These are phyloP conservation scores for Cryphonectria japonica DNA, from an alignment of 2,329 filamentous ascomycete genomes.

Conservation along the genomic window DNA sequence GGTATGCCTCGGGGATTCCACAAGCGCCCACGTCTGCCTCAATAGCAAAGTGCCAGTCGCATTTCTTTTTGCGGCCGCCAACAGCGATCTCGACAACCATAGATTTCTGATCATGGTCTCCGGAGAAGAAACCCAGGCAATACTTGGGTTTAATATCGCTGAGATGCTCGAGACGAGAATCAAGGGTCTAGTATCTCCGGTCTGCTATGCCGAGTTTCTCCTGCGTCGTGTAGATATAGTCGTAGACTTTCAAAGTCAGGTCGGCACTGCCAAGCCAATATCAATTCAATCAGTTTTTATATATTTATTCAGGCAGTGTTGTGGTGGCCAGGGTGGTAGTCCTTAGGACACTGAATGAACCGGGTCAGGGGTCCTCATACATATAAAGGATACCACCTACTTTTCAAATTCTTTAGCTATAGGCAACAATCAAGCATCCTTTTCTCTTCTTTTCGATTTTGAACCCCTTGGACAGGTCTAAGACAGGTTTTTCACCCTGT, in stretches of 20 bases:
- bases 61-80: constrained; percentile 38
- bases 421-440: too few relatives aligned
- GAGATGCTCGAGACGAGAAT: constrained; percentile 9
- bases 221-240: constrained; percentile 23
- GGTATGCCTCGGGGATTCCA: constrained; percentile 33
- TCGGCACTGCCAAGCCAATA: constrained; percentile 16
- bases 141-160: constrained; percentile 25
- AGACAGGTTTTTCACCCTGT: too few relatives aligned
- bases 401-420: too few relatives aligned
- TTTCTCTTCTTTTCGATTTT: too few relatives aligned
- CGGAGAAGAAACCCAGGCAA: constrained; percentile 30
- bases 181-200: constrained; percentile 5
- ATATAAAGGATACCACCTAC: too few relatives aligned
- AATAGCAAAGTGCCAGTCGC: constrained; percentile 45
- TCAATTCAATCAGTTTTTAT: not conserved
- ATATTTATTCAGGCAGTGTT: too few relatives aligned
- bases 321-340: too few relatives aligned
- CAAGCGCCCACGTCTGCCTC: constrained; percentile 34
- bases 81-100: constrained; percentile 34
- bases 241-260: constrained; percentile 13
- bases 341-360: too few relatives aligned
- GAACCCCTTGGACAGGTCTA: too few relatives aligned
- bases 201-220: not conserved
- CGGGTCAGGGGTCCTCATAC: too few relatives aligned
- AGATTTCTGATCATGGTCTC: constrained; percentile 21